Percentiles rank a stretch among this genome's conserved stretches.
These are phyloP conservation scores for Dianthus caryophyllus DNA, from an alignment of 148 eudicot species.

Conservation along the genomic window DNA sequence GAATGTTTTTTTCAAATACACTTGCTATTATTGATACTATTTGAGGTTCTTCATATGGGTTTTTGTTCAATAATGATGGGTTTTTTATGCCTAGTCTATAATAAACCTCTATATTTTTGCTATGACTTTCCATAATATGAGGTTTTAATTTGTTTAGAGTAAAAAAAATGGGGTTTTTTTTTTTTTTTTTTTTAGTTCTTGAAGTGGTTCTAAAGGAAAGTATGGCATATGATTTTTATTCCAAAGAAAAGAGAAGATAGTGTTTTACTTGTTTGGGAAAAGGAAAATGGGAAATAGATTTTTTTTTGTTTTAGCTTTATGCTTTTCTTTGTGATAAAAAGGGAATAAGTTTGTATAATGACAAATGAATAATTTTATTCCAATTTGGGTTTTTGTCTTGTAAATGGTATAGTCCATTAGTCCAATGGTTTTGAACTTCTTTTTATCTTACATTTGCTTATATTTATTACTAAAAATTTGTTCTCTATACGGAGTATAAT, in stretches of 20 bases:
- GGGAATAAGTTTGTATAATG: conserved; percentile 22
- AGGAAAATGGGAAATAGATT: conserved; percentile 6
- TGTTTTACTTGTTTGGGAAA: conserved; percentile 3
- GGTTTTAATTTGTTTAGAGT: neutral
- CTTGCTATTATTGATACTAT: conserved; percentile 32
- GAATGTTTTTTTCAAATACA: conserved; percentile 34
- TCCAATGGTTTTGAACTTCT: no score
- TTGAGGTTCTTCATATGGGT: conserved; percentile 26
- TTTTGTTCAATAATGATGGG: conserved; percentile 16
- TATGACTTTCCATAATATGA: conserved; percentile 28
- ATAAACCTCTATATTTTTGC: conserved; percentile 17
- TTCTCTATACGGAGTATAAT: no score
- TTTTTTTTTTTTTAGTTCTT: neutral
- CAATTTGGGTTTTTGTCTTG: conserved; percentile 14
- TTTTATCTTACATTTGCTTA: no score
- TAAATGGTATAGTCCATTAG: neutral
- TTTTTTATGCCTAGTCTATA: conserved; percentile 29
- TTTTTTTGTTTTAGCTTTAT: conserved; percentile 20
- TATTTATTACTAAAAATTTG: no score
- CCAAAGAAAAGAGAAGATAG: neutral
- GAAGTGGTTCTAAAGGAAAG: conserved; percentile 19
- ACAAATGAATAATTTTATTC: conserved; percentile 26
- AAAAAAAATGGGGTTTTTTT: neutral
- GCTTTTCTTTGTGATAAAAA: conserved; percentile 22
- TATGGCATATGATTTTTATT: neutral